Evolutionary conservation across 192 early-diverging fungal species (phyloP), one percentile per base, ranked within the genome.

Genomic region (Dimargaris xerosporica): DNA sequence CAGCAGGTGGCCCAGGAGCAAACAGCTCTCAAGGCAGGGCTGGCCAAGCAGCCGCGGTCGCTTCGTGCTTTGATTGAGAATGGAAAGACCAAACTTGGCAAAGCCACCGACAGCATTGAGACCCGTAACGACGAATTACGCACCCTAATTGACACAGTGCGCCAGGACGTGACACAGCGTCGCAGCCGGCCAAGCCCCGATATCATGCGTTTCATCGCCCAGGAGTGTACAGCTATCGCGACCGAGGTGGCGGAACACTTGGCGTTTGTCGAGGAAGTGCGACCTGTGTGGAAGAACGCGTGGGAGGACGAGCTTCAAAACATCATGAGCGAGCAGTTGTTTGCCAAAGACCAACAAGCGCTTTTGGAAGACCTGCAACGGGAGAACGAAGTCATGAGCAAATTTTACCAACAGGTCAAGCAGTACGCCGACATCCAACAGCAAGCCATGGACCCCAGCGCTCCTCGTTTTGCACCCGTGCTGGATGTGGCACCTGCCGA

Each of bases 221-320:
- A 73, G 9, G 81, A 87, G 50, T 76, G 80, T 29, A 66, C 63
- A 23, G 71, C 68, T 23, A 62, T 90, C 26, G 71, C 44, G 2
- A 41, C 71, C 6, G 83, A 82, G 28, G 77, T 82, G 17, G 62
- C 67, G 16, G 71, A 75, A 28, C 76, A 88, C 13, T 66, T 81
- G 1, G 55, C 71, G 23, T 80, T 78, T 47, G 85, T 91, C 45
- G 69, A 73, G 50, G 76, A 80, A 0, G 73, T 82, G 15, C 75
- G 84, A 44, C 74, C 82, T n/a, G 75, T 76, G 7, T 89, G 87
- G 87, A 89, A 88, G 59, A 82, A 82, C 70, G 85, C 80, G 1
- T 91, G 89, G 89, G 87, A 89, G 65, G 81, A 82, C 11, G 89
- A 91, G 67, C 67, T 91, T 47, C 85, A 91, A 61, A 85, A 75